Base-by-base conservation (phyloP, 2,329 filamentous ascomycete genomes). In the Fusarium vanettenii region DNA sequence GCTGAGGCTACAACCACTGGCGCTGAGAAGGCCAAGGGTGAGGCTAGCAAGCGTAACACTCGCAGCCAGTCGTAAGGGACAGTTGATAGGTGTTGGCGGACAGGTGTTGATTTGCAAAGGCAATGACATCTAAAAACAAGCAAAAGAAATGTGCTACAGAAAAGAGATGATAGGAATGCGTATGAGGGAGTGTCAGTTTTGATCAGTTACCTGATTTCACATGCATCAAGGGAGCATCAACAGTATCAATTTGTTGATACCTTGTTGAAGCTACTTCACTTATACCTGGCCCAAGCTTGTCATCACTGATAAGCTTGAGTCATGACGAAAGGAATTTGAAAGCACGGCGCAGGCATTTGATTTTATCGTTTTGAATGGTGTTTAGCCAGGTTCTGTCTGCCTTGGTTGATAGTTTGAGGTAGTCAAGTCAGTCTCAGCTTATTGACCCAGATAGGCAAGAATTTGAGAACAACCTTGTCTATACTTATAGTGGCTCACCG, bases 21-120 rank as follows among this genome's bases (percentile, higher is more conserved):
- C 64, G 90, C 92, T 64, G 94, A 95, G 71, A 91, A 94, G 67
- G 91, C 92, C 76, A 96, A 97, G 88, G 91, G 89, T 64, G 93
- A 95, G 88, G 87, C 85, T 33, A 90, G 84, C 80, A 92, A 91
- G 88, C 89, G 90, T 75, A 84, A 85, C 70, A 89, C 88, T 68
- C 88, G 88, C 80, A 91, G 86, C 85, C 86, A 88, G 78, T 88
- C 87, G 80, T 90, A 86, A 76, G 76, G 50, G 52, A 60, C 18
- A 70, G 48, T 55, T 63, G 33, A 29, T 39, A 48, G 57, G 27
- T 16, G 37, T 8, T 20, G 43, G n/a, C 14, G 35, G 39, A 57
- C 22, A 56, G 59, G 60, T 37, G 43, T 57, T 60, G 18, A 64
- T 20, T 74, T 52, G 27, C 18, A 29, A 60, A 37, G 45, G 29